Conservation (phyloP, 2,329 filamentous ascomycete genomes). For the Leptographium procerum region DNA sequence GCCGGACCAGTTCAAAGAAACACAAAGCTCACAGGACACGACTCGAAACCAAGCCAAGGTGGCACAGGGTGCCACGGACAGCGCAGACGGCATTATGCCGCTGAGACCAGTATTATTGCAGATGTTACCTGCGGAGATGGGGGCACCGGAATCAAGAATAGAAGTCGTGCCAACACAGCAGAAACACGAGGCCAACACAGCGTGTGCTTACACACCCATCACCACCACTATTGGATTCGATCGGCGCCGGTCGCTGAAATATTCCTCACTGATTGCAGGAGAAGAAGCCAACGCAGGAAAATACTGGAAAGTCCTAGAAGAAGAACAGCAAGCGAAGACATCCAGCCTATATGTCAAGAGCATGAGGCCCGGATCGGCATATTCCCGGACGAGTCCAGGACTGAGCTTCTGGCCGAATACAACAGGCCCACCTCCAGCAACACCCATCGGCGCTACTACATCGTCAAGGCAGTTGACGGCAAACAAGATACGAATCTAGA, state of each 20-base stretch:
- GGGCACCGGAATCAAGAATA: background rate
- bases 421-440: constrained; percentile 13
- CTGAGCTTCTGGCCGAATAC: constrained; percentile 19
- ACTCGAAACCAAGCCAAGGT: background rate
- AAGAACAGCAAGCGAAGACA: background rate
- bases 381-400: constrained; percentile 17
- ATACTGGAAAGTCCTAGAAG: background rate
- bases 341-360: constrained; percentile 5
- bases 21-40: background rate
- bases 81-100: background rate
- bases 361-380: constrained; percentile 3
- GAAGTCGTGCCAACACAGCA: background rate
- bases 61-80: background rate
- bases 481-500: constrained; percentile 7
- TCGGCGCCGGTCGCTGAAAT: constrained; percentile 12
- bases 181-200: background rate
- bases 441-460: constrained; percentile 13
- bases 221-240: constrained; percentile 49
- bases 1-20: background rate
- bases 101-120: background rate
- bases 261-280: constrained; percentile 8
- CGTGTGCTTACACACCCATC: constrained; percentile 45
- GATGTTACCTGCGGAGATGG: background rate
- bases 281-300: constrained; percentile 7
- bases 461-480: constrained; percentile 10